These are phyloP conservation scores for Chlamydomonas incerta DNA, from an alignment of 139 green algal species.

Conservation along the genomic window DNA sequence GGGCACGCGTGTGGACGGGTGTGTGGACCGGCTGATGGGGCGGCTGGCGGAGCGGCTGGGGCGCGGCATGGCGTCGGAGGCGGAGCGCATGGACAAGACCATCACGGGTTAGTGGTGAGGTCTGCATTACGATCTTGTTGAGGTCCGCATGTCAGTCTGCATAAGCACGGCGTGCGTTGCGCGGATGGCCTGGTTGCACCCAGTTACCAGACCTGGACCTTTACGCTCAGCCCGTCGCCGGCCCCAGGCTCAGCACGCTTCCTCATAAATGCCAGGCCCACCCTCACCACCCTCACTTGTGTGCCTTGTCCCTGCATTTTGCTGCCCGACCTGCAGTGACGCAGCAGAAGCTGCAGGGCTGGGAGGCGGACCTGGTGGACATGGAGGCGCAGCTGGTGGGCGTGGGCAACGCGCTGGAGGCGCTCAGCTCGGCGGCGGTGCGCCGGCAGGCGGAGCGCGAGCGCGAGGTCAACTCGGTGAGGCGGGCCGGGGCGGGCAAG, in stretches of 20 bases:
- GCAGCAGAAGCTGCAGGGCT: constrained; percentile 27
- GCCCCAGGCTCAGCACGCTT: too few relatives aligned
- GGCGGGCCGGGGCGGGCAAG: background rate
- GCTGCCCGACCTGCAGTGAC: constrained; percentile 22
- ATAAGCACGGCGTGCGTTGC: too few relatives aligned
- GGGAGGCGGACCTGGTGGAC: constrained; percentile 15
- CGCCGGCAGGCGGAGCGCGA: constrained; percentile 28
- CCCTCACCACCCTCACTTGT: too few relatives aligned
- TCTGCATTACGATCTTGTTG: too few relatives aligned
- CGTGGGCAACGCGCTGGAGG: constrained; percentile 6
- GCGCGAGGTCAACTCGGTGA: constrained; percentile 16
- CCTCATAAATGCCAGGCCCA: too few relatives aligned
- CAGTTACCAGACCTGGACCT: too few relatives aligned
- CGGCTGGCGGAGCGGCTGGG: constrained; percentile 11
- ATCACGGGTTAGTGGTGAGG: background rate
- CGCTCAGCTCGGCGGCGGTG: background rate
- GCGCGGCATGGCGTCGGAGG: constrained; percentile 28
- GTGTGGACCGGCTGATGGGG: background rate
- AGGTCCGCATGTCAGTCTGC: too few relatives aligned
- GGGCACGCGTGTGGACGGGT: background rate
- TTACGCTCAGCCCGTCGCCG: too few relatives aligned
- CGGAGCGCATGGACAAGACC: constrained; percentile 13
- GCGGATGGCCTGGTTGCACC: too few relatives aligned
- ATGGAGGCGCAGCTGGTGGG: constrained; percentile 36
- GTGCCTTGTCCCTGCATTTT: too few relatives aligned